These are phyloP conservation scores for Capsicum rhomboideum DNA, from an alignment of 257 asterid genomes.

Conservation along the genomic window DNA sequence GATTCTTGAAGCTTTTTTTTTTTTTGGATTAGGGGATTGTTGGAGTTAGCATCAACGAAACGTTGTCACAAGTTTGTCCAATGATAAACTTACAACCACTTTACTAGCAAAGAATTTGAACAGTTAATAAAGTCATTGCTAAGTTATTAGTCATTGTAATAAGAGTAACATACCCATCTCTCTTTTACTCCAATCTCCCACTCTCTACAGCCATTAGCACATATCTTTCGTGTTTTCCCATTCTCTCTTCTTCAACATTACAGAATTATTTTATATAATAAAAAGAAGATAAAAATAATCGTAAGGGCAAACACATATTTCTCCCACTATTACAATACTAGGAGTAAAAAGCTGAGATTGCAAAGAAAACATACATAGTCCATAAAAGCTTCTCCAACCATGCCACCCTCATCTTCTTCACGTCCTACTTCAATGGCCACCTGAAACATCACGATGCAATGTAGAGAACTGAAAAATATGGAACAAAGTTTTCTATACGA, in stretches of 20 bases:
- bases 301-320: not conserved
- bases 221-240: not conserved
- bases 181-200: not conserved
- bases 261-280: not conserved
- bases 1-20: too few relatives aligned
- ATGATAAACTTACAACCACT: not conserved
- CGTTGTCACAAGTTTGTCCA: not conserved
- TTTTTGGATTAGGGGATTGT: not conserved
- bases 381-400: conserved; percentile 89
- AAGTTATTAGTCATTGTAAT: not conserved
- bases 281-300: too few relatives aligned
- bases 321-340: not conserved
- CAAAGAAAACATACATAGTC: conserved; percentile 57
- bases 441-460: conserved; percentile 29
- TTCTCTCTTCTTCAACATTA: conserved; percentile 1
- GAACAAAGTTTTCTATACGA: conserved; percentile 2
- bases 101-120: not conserved
- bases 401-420: conserved; percentile 98
- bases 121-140: not conserved
- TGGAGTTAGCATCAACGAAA: not conserved
- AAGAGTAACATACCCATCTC: not conserved
- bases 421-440: conserved; percentile 93
- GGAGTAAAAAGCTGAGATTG: not conserved
- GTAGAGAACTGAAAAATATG: conserved; percentile 1
- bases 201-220: not conserved